Evolutionary conservation across 257 asterid species (phyloP).

Genomic region (Capsicum baccatum): DNA sequence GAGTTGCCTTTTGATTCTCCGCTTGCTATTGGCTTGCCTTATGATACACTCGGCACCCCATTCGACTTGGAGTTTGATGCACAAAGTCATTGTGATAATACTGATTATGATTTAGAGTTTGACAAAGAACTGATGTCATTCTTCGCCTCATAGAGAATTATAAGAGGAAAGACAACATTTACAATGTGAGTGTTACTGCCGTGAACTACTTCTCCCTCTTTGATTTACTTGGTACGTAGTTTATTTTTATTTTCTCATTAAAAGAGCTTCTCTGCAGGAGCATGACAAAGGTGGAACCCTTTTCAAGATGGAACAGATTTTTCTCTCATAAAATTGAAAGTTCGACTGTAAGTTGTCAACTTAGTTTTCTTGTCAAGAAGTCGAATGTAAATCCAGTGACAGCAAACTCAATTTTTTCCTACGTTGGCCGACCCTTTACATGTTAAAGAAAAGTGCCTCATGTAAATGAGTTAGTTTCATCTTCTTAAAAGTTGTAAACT

Average conservation of each 20-base stretch:
- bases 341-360: slow-evolving; percentile 23
- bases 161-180: neutral
- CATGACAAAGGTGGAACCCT: neutral
- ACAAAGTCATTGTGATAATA: neutral
- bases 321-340: neutral
- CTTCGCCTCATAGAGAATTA: slow-evolving; percentile 32
- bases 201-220: neutral
- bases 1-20: slow-evolving; percentile 39
- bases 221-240: neutral
- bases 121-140: slow-evolving; percentile 32
- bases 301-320: slow-evolving; percentile 10
- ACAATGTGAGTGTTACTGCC: slow-evolving; percentile 8
- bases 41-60: slow-evolving; percentile 34
- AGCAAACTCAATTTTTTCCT: neutral
- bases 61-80: slow-evolving; percentile 30
- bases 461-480: slow-evolving; percentile 10
- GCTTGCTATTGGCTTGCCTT: slow-evolving; percentile 29
- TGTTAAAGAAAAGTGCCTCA: slow-evolving; percentile 16
- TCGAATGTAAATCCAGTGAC: slow-evolving; percentile 22
- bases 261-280: slow-evolving; percentile 14
- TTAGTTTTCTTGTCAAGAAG: neutral
- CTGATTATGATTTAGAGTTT: slow-evolving; percentile 25
- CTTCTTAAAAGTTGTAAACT: neutral
- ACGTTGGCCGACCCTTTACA: slow-evolving; percentile 9
- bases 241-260: neutral